Percentiles rank a stretch among this genome's conserved stretches.
phyloP scores from a whole-genome alignment of 768 basidiomycete genomes.

The Mycena pura region DNA sequence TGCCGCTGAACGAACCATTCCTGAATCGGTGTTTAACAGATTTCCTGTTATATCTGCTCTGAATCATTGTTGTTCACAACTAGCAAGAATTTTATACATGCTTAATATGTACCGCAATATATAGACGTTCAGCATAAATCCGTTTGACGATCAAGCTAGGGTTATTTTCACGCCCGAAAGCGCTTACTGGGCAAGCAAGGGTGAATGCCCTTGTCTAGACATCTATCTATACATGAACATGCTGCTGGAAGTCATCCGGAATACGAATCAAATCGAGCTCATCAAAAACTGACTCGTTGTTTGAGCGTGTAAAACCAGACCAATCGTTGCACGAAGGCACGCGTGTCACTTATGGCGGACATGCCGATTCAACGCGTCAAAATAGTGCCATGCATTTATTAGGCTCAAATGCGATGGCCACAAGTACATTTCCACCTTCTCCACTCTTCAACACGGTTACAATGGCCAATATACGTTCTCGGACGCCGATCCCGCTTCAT shows the following conservation, averaged over 20 bases:
- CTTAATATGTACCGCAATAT: slow-evolving; percentile 23
- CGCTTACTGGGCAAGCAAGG: too few relatives aligned
- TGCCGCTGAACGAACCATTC: background rate
- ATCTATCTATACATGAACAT: too few relatives aligned
- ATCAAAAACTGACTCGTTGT: too few relatives aligned
- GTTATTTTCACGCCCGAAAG: slow-evolving; percentile 3
- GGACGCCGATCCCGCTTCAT: slow-evolving; percentile 18
- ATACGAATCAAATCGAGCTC: too few relatives aligned
- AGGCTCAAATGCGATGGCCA: background rate
- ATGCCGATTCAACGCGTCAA: slow-evolving; percentile 40
- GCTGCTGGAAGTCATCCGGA: too few relatives aligned
- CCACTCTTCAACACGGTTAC: background rate
- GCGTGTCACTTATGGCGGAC: too few relatives aligned
- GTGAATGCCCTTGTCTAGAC: too few relatives aligned
- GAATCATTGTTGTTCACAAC: slow-evolving; percentile 19
- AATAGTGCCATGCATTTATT: slow-evolving; percentile 12
- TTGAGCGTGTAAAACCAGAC: too few relatives aligned
- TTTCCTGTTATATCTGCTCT: slow-evolving; percentile 5
- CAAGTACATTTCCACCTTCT: background rate
- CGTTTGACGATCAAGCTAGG: background rate
- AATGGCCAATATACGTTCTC: slow-evolving; percentile 20
- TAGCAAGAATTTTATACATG: slow-evolving; percentile 27
- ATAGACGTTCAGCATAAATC: background rate
- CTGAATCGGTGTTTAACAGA: slow-evolving; percentile 1
- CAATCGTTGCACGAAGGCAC: too few relatives aligned